These are phyloP conservation scores for Trichoderma atroviride DNA, from an alignment of 2,329 filamentous ascomycete genomes.

Conservation along the genomic window DNA sequence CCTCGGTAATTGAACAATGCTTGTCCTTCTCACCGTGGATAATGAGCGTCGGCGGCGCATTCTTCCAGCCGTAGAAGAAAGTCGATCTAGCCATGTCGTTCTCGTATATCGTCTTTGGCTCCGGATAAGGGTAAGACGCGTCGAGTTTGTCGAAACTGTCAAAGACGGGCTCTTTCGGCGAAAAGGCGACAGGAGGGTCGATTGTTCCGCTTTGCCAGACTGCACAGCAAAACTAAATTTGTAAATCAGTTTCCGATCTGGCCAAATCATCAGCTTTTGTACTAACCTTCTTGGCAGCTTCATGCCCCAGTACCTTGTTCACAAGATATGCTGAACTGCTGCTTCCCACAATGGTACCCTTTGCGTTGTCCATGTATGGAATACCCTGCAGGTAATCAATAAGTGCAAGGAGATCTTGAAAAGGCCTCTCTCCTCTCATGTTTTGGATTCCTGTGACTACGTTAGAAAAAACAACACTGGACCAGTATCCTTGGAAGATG, in stretches of 20 bases:
- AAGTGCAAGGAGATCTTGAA: slow-evolving; percentile 58
- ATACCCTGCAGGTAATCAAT: slow-evolving; percentile 54
- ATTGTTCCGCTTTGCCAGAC: slow-evolving; percentile 56
- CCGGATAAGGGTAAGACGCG: slow-evolving; percentile 42
- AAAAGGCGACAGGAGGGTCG: slow-evolving; percentile 33
- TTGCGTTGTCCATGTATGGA: slow-evolving; percentile 56
- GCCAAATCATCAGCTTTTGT: background rate
- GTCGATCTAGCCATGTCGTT: slow-evolving; percentile 1
- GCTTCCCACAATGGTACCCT: slow-evolving; percentile 55
- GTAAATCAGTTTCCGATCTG: background rate
- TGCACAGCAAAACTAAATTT: slow-evolving; percentile 32
- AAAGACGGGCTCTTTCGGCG: slow-evolving; percentile 32
- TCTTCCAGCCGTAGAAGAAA: slow-evolving; percentile 60
- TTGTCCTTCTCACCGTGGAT: slow-evolving; percentile 74
- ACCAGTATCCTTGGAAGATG: background rate
- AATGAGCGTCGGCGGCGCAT: slow-evolving; percentile 66
- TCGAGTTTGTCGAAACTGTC: slow-evolving; percentile 46
- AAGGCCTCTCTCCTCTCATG: slow-evolving; percentile 57
- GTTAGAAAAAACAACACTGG: background rate
- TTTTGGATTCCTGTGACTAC: slow-evolving; percentile 49
- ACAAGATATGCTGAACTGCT: slow-evolving; percentile 64
- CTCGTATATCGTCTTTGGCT: background rate
- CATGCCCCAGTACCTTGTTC: slow-evolving; percentile 60
- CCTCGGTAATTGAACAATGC: slow-evolving; percentile 51
- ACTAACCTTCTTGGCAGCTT: slow-evolving; percentile 50